Base-by-base conservation (phyloP, 768 basidiomycete genomes). In the Xanthoconium purpureum region DNA sequence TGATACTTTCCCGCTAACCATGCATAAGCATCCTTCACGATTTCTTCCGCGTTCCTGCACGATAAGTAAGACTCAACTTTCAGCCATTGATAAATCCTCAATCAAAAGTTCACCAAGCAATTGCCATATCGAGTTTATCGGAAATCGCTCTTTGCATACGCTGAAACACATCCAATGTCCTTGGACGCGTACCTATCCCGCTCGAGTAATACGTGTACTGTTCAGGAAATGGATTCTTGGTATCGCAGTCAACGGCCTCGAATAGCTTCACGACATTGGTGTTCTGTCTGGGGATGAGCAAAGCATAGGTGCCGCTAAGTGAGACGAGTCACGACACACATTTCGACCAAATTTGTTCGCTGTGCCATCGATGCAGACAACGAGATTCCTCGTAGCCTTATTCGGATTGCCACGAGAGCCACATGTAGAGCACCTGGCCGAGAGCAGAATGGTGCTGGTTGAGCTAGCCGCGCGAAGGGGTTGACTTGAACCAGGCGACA, bases 201-300 rank as follows among this genome's bases (percentile, higher is more conserved):
- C 54, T 55, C 20, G 54, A 55, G 7, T 55, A 55, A 28, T 55
- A 55, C 35, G 54, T 55, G 24, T 49, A 49, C 20, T 55, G 54
- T 49, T 55, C 54, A 29, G 54, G 54, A 1, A 35, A 13, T 8
- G 54, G 54, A 28, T 37, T 33, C 14, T 30, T 55, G 35, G n/a
- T 49, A 29, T 55, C 54, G 28, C 47, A 55, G 40, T 55, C 47
- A 13, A 55, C 40, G 4, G 54, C 54, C 32, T 55, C 54, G 35
- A 55, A 55, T 37, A 55, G 35, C 40, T 55, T 55, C 47, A 55
- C 54, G 18, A 55, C 54, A 44, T 55, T 55, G 18, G 54, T 55
- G 43, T 55, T 55, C 54, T 55, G 40, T 43, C 12, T 5, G 35
- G 32, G 35, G 38, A 43, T 55, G 15, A 33, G 14, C 18, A 24